These are phyloP conservation scores for Fusarium euwallaceae DNA, from an alignment of 2,329 filamentous ascomycete species.

Conservation along the genomic window DNA sequence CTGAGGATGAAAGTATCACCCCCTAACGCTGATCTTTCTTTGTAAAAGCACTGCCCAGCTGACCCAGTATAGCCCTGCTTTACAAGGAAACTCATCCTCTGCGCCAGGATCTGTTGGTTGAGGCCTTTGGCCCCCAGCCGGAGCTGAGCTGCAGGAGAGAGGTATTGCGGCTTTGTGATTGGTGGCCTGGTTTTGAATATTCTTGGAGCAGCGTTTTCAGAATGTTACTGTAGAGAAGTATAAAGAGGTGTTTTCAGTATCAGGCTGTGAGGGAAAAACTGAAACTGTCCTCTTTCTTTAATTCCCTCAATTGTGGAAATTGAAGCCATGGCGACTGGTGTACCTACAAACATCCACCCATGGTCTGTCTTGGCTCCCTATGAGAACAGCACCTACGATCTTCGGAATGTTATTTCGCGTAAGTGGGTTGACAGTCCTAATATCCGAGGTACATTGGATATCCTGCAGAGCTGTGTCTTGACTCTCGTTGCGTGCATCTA, in stretches of 20 bases:
- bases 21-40: neutral
- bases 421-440: neutral
- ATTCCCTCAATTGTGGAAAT: neutral
- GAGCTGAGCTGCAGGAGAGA: neutral
- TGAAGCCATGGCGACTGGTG: neutral
- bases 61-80: neutral
- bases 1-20: neutral
- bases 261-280: neutral
- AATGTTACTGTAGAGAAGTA: neutral
- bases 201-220: neutral
- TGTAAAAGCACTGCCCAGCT: neutral
- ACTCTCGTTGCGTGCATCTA: conserved; percentile 53
- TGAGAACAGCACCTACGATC: neutral
- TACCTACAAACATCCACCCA: neutral
- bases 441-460: conserved; percentile 10
- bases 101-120: neutral
- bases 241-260: neutral
- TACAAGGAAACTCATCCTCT: neutral
- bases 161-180: neutral
- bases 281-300: neutral
- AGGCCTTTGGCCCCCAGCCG: neutral
- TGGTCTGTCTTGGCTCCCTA: neutral
- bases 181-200: conserved; percentile 3
- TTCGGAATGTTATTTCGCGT: neutral
- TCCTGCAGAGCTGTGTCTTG: conserved; percentile 50